Conservation (phyloP, 2,329 filamentous ascomycete species). For the Sporothrix protearum region DNA sequence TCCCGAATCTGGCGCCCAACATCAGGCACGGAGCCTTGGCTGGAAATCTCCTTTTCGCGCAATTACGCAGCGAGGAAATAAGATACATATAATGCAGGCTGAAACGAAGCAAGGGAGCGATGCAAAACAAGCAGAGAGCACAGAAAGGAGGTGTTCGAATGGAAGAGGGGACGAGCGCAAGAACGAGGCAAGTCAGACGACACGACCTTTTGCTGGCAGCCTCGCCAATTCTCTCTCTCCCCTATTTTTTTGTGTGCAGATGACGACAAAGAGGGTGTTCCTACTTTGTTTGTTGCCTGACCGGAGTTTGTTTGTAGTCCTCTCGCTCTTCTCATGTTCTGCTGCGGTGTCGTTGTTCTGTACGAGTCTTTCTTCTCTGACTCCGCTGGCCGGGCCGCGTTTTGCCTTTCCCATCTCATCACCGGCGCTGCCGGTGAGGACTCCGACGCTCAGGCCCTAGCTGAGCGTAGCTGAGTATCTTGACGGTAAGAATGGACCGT, state of each 20-base stretch:
- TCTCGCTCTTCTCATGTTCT: background rate
- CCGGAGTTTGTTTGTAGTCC: background rate
- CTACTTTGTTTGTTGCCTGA: background rate
- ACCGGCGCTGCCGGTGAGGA: background rate
- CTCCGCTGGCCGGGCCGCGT: background rate
- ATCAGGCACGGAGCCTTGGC: slow-evolving; percentile 4
- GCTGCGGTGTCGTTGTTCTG: background rate
- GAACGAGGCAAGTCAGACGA: background rate
- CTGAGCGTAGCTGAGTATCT: background rate
- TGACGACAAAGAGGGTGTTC: background rate
- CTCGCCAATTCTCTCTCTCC: background rate
- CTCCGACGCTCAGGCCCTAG: background rate
- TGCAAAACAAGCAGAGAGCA: background rate
- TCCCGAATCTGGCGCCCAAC: background rate
- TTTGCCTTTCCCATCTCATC: background rate
- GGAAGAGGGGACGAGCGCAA: background rate
- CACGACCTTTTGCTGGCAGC: background rate
- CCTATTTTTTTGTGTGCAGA: background rate
- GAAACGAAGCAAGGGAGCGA: slow-evolving; percentile 9
- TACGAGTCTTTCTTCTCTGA: no score
- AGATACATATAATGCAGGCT: background rate
- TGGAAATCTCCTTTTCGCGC: background rate
- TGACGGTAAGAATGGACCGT: background rate
- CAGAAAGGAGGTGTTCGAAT: background rate
- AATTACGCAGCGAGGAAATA: background rate